Percentiles rank a stretch among this genome's conserved stretches.
Evolutionary conservation across 116 monocot genomes (phyloP).

Genomic region (Trichopus zeylanicus): DNA sequence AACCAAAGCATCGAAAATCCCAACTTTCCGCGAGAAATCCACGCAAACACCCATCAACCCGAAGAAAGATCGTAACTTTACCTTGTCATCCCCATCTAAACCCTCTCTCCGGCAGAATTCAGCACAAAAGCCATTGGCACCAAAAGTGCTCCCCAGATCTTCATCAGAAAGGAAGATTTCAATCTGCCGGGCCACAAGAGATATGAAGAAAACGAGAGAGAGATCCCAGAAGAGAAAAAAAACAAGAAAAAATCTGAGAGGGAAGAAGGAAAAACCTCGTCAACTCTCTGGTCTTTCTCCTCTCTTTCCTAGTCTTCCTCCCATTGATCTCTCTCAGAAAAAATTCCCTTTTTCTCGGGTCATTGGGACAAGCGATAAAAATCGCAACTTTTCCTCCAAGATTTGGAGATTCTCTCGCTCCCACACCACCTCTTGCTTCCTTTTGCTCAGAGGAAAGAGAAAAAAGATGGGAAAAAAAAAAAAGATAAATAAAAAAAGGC

Average conservation of each 20-base stretch:
- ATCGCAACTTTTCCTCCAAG: background rate
- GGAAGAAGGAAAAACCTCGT: too few relatives aligned
- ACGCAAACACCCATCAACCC: background rate
- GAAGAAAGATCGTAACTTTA: background rate
- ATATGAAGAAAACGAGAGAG: constrained; percentile 4
- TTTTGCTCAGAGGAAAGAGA: too few relatives aligned
- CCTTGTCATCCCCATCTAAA: background rate
- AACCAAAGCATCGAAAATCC: background rate
- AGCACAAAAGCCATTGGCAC: background rate
- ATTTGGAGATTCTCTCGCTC: background rate
- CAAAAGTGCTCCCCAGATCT: constrained; percentile 5
- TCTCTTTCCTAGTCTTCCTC: background rate
- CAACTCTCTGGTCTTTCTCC: background rate
- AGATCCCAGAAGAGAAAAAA: constrained; percentile 10
- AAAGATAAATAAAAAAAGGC: background rate
- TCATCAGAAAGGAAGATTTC: constrained; percentile 21
- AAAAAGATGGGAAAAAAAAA: background rate
- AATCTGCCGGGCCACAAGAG: constrained; percentile 28
- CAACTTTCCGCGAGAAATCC: background rate
- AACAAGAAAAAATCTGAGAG: too few relatives aligned
- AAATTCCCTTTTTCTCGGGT: background rate
- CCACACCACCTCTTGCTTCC: too few relatives aligned
- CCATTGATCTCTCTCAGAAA: background rate
- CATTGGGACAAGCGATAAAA: background rate
- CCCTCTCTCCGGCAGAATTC: background rate